These are phyloP conservation scores for Epichloe sylvatica DNA, from an alignment of 2,329 filamentous ascomycete genomes.

Conservation along the genomic window DNA sequence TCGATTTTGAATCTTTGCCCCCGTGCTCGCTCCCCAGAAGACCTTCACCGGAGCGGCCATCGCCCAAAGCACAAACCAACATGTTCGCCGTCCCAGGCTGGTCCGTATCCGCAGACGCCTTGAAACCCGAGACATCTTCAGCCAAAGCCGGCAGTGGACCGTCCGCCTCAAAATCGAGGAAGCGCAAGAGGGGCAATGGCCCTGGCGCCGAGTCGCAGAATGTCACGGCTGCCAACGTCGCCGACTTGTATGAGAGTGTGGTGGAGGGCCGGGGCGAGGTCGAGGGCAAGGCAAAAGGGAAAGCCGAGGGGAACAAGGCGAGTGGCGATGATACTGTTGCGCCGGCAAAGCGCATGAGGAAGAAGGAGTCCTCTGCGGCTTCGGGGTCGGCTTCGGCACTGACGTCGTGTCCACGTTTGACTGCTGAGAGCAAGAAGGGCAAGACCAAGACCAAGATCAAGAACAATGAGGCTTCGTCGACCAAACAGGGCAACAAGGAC, in stretches of 20 bases:
- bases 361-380: neutral
- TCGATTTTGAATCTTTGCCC: neutral
- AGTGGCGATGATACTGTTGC: neutral
- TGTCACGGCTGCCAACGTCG: slow-evolving; percentile 58
- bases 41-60: neutral
- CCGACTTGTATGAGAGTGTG: slow-evolving; percentile 63
- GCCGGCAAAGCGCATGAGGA: slow-evolving; percentile 4
- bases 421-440: neutral
- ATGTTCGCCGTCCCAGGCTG: slow-evolving; percentile 96
- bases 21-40: neutral
- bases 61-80: slow-evolving; percentile 1
- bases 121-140: slow-evolving; percentile 51
- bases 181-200: slow-evolving; percentile 34
- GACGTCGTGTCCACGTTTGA: neutral
- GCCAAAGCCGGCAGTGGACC: slow-evolving; percentile 17
- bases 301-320: slow-evolving; percentile 8
- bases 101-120: slow-evolving; percentile 59
- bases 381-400: neutral
- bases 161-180: slow-evolving; percentile 37
- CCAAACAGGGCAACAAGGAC: slow-evolving; percentile 26
- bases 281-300: slow-evolving; percentile 22
- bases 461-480: slow-evolving; percentile 1
- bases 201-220: slow-evolving; percentile 17
- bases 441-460: neutral
- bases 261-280: slow-evolving; percentile 46